A percentile compares a stretch with the other conserved stretches of the same genome.
Conservation (phyloP, 148 eudicot genomes). For the Vaccinium corymbosum region DNA sequence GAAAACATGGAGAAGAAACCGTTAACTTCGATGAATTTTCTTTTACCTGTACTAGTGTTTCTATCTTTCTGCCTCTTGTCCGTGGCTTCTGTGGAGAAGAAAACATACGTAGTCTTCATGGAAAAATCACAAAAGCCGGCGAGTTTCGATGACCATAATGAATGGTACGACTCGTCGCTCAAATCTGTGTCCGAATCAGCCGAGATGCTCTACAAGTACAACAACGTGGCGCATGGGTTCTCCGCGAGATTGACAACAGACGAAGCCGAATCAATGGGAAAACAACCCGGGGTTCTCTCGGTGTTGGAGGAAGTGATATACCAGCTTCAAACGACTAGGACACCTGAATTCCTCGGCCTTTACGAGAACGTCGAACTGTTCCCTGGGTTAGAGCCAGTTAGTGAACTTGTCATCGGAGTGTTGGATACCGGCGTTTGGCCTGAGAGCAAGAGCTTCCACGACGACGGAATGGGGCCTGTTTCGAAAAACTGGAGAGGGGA, state of each 20-base stretch:
- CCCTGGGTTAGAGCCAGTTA: conserved; percentile 22
- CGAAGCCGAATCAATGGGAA: conserved; percentile 21
- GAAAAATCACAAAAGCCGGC: conserved; percentile 36
- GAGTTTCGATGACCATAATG: conserved; percentile 24
- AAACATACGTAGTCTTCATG: conserved; percentile 43
- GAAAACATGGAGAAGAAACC: not conserved
- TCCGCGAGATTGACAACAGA: conserved; percentile 30
- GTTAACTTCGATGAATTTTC: not conserved
- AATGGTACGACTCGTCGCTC: conserved; percentile 44
- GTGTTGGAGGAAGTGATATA: conserved; percentile 34
- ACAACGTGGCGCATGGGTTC: conserved; percentile 38
- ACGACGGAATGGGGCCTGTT: conserved; percentile 33
- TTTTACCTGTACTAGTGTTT: not conserved
- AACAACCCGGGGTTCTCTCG: conserved; percentile 32
- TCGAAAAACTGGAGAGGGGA: conserved; percentile 38
- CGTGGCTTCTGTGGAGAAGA: not conserved
- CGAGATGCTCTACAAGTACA: conserved; percentile 34
- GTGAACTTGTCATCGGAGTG: conserved; percentile 40
- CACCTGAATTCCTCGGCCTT: conserved; percentile 41
- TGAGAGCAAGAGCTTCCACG: conserved; percentile 41
- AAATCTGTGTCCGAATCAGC: conserved; percentile 31
- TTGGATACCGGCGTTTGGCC: conserved; percentile 52
- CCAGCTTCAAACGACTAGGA: conserved; percentile 44
- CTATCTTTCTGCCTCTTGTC: conserved; percentile 9
- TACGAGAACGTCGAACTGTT: conserved; percentile 27